These are phyloP conservation scores for Ophiostoma fasciatum DNA, from an alignment of 2,329 filamentous ascomycete genomes.

Conservation along the genomic window DNA sequence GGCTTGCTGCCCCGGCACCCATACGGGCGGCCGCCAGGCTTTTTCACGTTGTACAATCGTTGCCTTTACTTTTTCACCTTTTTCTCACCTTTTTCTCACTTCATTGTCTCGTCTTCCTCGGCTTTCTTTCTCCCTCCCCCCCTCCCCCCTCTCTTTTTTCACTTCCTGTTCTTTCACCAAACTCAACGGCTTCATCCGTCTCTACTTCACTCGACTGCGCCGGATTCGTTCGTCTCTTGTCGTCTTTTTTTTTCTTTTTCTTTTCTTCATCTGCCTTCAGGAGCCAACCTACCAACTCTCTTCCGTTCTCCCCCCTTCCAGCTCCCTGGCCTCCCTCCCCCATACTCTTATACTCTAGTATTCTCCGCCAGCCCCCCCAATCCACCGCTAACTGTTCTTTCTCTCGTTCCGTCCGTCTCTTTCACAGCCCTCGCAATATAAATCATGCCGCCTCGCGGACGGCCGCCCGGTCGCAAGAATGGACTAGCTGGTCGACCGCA, in stretches of 20 bases:
- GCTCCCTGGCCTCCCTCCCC: too few species aligned
- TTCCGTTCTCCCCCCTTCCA: too few species aligned
- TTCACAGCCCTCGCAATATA: neutral
- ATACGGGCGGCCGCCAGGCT: too few species aligned
- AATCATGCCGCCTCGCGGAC: conserved; percentile 10
- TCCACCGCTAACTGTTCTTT: too few species aligned
- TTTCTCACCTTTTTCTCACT: neutral
- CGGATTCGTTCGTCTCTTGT: neutral
- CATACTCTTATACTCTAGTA: too few species aligned
- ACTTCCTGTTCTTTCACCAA: neutral
- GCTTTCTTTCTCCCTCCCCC: neutral
- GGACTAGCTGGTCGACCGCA: too few species aligned
- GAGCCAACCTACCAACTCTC: neutral
- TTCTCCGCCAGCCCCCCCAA: too few species aligned
- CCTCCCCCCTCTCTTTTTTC: neutral
- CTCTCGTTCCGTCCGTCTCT: neutral
- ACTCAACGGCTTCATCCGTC: too few species aligned
- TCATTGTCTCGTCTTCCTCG: neutral
- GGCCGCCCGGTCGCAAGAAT: conserved; percentile 10
- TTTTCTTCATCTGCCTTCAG: neutral
- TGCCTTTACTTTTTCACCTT: neutral
- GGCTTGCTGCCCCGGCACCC: too few species aligned
- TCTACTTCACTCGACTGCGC: too few species aligned
- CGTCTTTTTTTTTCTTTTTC: neutral
- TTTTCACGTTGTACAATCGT: neutral